Evolutionary conservation across 1,139 yeast species (phyloP).

Genomic region (Kodamaea ohmeri): DNA sequence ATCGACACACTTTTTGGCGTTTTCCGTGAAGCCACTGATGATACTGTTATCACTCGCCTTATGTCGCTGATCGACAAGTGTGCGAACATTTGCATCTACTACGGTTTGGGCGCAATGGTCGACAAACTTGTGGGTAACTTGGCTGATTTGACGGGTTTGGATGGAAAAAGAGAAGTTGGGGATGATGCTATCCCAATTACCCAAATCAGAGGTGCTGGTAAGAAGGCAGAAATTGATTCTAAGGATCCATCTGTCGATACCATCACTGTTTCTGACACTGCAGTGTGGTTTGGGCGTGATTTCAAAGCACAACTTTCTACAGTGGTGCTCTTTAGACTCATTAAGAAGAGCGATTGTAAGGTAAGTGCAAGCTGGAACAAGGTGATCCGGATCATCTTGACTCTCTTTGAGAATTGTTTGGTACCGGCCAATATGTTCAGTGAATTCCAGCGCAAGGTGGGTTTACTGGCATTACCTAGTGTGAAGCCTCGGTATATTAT

Average conservation of each 20-base stretch:
- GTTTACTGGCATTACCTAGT: constrained; percentile 52
- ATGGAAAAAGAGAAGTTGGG: constrained; percentile 20
- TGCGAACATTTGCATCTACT: constrained; percentile 69
- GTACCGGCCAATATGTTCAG: constrained; percentile 64
- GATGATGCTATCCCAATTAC: constrained; percentile 49
- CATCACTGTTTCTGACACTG: constrained; percentile 72
- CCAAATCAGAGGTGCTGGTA: constrained; percentile 46
- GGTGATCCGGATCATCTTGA: constrained; percentile 57
- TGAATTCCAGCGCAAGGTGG: constrained; percentile 58
- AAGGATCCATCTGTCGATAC: constrained; percentile 30
- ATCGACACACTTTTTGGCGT: constrained; percentile 71
- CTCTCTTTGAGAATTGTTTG: constrained; percentile 70
- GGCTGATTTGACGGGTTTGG: constrained; percentile 60
- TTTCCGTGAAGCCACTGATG: constrained; percentile 86
- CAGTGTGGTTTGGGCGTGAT: constrained; percentile 84
- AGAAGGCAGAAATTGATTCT: constrained; percentile 41
- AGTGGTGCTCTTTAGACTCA: constrained; percentile 77
- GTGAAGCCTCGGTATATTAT: constrained; percentile 67
- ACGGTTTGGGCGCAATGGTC: constrained; percentile 52
- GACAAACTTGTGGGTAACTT: constrained; percentile 65
- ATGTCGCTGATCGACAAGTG: constrained; percentile 86
- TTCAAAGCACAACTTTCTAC: constrained; percentile 89
- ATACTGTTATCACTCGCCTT: constrained; percentile 80
- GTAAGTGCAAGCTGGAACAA: constrained; percentile 58
- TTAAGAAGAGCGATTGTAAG: constrained; percentile 55